Base-by-base conservation (phyloP, 305 asterid genomes). In the Coffea humblotiana region DNA sequence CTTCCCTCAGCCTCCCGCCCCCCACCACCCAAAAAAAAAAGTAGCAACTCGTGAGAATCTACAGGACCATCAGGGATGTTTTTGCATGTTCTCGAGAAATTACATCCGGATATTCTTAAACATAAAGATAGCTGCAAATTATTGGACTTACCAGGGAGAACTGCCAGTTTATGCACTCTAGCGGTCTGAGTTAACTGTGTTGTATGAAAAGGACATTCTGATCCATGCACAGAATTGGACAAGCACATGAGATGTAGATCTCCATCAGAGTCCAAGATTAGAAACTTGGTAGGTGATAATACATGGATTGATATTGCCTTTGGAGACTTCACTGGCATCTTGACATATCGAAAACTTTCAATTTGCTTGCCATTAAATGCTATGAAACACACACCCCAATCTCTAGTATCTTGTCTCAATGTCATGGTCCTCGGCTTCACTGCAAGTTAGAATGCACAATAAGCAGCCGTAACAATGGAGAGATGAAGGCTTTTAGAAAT, bases 181-280 rank as follows among this genome's bases (percentile, higher is more conserved):
- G 92, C 88, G 79, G 89, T 84, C 81, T 74, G 90, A 85, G 79
- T 84, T 80, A 89, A 83, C 81, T 82, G 88, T 83, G 83, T 89
- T 88, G 91, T 85, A 84, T 76, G 70, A 77, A 79, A 79, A 81
- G 84, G 77, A 81, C 84, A 78, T 80, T 85, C 89, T 64, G 90
- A 81, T 71, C 90, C 94, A 79, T 83, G 89, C 74, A 71, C 81
- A 77, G 90, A 84, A 89, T 81, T 78, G 49, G 88, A 83, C 72
- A 89, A 84, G 84, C 82, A 81, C 76, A 94, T 74, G 72, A 90
- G 87, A 87, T 91, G 92, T 71, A 92, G 81, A 87, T 84, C 87
- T 83, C 98, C 98, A 82, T 80, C 83, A 25, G 93, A 92, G 79
- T 93, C 97, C 85, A 94, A 84, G 83, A 94, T 85, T 83, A 91